Evolutionary conservation across 371 early-diverging fungal genomes (phyloP), one percentile per base, ranked within the genome.

Genomic region (Mortierella sp.): DNA sequence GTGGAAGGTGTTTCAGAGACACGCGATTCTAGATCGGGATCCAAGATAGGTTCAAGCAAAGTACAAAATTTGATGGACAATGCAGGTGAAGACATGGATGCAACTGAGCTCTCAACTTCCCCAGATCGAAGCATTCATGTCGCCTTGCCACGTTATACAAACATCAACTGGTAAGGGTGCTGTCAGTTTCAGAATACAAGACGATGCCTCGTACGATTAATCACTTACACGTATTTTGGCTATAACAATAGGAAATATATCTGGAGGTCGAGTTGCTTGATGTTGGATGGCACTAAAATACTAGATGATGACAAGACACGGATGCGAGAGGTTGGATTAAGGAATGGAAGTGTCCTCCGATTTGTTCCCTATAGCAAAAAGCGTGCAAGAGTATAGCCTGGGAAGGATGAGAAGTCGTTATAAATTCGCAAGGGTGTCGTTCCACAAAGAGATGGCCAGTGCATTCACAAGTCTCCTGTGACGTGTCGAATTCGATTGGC

Each of bases 401-500:
- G 35, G 35, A 29, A 28, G n/a, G n/a, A 29, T 6, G 15, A 55
- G 26, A 55, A 55, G 13, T n/a, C n/a, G n/a, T n/a, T n/a, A n/a
- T n/a, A n/a, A n/a, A n/a, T n/a, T n/a, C n/a, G n/a, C n/a, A n/a
- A n/a, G n/a, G n/a, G n/a, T n/a, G n/a, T n/a, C 2, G 19, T 3
- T n/a, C 32, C 45, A 61, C 43, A 17, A 42, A 42, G 17, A 28
- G 61, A 35, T 35, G 35, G 9, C 35, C 35, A 35, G 35, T 15
- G 43, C 6, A 13, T 13, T 7, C 40, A 37, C 6, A 37, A 37
- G 40, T 37, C 40, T 37, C 4, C 43, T 43, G 65, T 66, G 66
- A 72, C 72, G 72, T 72, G 72, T 65, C 66, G 72, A 26, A 2
- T 22, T 29, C 34, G 17, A 72, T 72, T 72, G 72, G 72, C 23